phyloP scores from a whole-genome alignment of 1,284 basidiomycete species.

The Peniophora sp. region DNA sequence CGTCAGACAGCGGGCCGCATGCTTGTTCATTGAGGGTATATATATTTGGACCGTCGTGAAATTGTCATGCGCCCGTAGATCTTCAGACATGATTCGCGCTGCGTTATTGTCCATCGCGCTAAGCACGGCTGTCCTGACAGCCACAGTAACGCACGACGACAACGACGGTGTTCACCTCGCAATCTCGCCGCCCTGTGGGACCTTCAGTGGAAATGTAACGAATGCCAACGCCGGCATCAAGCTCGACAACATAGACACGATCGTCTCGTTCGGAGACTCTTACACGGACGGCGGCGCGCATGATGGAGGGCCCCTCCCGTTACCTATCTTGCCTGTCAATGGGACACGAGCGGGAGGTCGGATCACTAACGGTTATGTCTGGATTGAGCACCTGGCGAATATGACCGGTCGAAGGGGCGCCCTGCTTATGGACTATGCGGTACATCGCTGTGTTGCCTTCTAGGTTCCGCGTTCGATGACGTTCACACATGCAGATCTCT shows the following conservation, averaged over 20 bases:
- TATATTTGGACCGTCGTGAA: too few relatives aligned
- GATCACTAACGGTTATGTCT: constrained; percentile 25
- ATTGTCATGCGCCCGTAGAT: too few relatives aligned
- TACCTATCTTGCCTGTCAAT: constrained; percentile 19
- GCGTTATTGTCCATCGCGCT: too few relatives aligned
- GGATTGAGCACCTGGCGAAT: constrained; percentile 24
- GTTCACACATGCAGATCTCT: constrained; percentile 25
- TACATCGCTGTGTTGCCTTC: too few relatives aligned
- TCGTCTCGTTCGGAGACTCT: constrained; percentile 30
- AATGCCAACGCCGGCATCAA: constrained; percentile 28
- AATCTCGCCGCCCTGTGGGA: constrained; percentile 25
- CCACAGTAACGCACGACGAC: neutral
- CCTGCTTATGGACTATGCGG: constrained; percentile 35
- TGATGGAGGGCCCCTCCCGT: constrained; percentile 21
- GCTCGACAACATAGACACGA: constrained; percentile 22
- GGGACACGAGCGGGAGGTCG: constrained; percentile 23
- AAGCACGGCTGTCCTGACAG: too few relatives aligned
- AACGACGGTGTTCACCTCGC: constrained; percentile 27
- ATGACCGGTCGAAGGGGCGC: constrained; percentile 16
- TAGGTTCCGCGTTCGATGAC: too few relatives aligned
- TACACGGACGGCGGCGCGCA: constrained; percentile 24
- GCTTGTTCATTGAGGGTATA: too few relatives aligned
- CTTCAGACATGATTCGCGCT: too few relatives aligned
- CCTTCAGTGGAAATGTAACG: constrained; percentile 20
- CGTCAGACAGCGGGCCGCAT: too few relatives aligned